Evolutionary conservation across 345 rosid species (phyloP).

Genomic region (Acer yangbiense): DNA sequence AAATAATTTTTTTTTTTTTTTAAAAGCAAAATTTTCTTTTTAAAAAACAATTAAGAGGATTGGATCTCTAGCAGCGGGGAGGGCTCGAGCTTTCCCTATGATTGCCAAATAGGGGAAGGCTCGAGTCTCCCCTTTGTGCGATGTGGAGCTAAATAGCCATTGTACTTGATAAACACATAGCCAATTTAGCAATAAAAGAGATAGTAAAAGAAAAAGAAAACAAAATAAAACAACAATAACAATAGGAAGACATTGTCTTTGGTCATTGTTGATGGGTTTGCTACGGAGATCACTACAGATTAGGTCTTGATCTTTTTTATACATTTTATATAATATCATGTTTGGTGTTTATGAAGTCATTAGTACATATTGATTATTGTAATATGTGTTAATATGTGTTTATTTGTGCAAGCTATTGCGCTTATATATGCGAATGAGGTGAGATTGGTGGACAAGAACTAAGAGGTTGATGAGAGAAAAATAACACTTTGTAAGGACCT

Average conservation of each 20-base stretch:
- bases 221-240: background rate
- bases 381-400: too few relatives aligned
- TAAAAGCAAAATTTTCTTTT: too few relatives aligned
- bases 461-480: slow-evolving; percentile 36
- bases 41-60: too few relatives aligned
- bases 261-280: slow-evolving; percentile 78
- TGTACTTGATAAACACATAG: background rate
- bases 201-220: background rate
- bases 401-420: slow-evolving; percentile 52
- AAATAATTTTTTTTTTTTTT: too few relatives aligned
- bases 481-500: too few relatives aligned
- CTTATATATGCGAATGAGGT: slow-evolving; percentile 74
- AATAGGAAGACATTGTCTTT: slow-evolving; percentile 62
- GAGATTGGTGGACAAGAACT: slow-evolving; percentile 79
- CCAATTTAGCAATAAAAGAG: background rate
- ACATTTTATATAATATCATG: too few relatives aligned
- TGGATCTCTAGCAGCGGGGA: too few relatives aligned
- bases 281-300: slow-evolving; percentile 65
- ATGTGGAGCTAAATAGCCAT: background rate
- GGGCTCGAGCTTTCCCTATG: too few relatives aligned
- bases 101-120: too few relatives aligned
- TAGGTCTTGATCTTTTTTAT: slow-evolving; percentile 40
- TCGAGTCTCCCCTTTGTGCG: too few relatives aligned
- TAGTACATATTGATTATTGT: too few relatives aligned
- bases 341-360: background rate